Conservation (phyloP, 1,139 yeast genomes). For the Nadsonia commutata region DNA sequence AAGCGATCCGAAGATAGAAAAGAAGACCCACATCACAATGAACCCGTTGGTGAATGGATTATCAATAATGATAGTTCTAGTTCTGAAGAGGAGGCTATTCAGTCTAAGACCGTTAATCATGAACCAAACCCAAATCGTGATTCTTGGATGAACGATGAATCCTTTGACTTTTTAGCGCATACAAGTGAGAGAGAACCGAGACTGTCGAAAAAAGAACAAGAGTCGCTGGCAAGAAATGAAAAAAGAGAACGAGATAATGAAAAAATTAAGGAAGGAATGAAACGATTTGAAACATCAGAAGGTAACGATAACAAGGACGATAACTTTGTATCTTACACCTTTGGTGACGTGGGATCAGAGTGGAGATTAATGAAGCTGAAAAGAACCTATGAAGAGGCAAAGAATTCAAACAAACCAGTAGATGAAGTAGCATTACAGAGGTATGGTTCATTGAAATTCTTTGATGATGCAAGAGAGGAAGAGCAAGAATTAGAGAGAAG, state of each 20-base stretch:
- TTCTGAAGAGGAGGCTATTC: background rate
- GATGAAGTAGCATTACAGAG: background rate
- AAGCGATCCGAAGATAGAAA: background rate
- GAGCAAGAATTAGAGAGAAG: background rate
- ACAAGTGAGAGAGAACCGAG: background rate
- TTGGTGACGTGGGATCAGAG: background rate
- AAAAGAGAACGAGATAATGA: background rate
- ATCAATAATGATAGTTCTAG: background rate
- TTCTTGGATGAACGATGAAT: conserved; percentile 10
- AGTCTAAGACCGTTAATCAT: background rate
- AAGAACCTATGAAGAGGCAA: background rate
- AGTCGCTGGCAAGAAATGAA: background rate
- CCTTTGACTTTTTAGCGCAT: background rate
- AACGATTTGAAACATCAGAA: background rate
- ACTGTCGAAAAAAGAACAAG: background rate
- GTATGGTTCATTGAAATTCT: background rate
- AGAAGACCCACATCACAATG: no score
- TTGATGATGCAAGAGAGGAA: background rate
- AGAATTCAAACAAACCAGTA: background rate
- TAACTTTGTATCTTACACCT: background rate
- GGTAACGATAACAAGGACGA: conserved; percentile 1
- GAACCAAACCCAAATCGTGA: background rate
- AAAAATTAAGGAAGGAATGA: background rate
- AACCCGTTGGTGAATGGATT: background rate
- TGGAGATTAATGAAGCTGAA: background rate